phyloP scores from a whole-genome alignment of 2,329 filamentous ascomycete genomes.

The Cladosporium sp. region DNA sequence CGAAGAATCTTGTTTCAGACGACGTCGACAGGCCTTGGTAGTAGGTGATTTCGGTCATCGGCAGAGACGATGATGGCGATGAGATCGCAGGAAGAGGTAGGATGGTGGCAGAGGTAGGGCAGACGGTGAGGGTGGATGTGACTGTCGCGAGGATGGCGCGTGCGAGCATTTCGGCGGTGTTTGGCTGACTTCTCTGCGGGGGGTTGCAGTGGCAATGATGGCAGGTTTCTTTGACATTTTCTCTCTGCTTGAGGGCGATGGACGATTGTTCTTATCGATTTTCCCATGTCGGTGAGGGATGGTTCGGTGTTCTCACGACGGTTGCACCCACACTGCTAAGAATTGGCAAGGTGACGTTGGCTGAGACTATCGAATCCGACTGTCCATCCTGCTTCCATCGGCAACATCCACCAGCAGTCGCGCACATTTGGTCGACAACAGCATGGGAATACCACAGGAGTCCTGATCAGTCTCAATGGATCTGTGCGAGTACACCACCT shows the following conservation, averaged over 20 bases:
- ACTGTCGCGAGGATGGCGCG: background rate
- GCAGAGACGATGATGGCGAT: background rate
- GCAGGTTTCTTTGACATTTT: too few relatives aligned
- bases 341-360: background rate
- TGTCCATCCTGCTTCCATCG: background rate
- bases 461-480: background rate
- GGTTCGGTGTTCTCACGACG: background rate
- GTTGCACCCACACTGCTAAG: background rate
- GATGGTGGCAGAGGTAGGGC: background rate
- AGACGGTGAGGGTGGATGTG: constrained; percentile 1
- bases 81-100: background rate
- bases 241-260: too few relatives aligned
- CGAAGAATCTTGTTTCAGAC: background rate
- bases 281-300: background rate
- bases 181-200: background rate
- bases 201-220: background rate
- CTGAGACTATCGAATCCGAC: background rate
- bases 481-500: background rate
- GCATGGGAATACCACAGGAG: background rate
- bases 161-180: background rate
- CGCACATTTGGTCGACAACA: too few relatives aligned
- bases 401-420: background rate
- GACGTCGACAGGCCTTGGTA: constrained; percentile 2
- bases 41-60: background rate
- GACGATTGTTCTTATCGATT: background rate